These are phyloP conservation scores for Lyophyllum atratum DNA, from an alignment of 768 basidiomycete genomes.

Conservation along the genomic window DNA sequence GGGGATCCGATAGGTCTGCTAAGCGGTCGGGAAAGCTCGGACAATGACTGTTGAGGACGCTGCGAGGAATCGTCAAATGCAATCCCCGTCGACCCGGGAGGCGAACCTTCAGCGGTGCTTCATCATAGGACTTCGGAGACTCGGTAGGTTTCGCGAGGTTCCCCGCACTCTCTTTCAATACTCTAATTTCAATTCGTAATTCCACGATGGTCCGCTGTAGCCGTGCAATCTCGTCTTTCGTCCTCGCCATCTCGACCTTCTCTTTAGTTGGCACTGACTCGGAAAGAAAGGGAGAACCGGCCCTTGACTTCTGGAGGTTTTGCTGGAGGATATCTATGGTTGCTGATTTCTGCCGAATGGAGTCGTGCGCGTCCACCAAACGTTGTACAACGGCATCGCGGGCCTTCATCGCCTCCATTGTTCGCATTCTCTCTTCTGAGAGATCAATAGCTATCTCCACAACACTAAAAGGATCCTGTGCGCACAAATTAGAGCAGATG, in stretches of 20 bases:
- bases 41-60: slow-evolving; percentile 1
- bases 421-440: slow-evolving; percentile 51
- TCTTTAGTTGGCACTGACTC: slow-evolving; percentile 6
- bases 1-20: slow-evolving; percentile 5
- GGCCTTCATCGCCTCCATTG: slow-evolving; percentile 59
- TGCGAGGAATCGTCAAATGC: slow-evolving; percentile 1
- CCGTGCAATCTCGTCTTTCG: slow-evolving; percentile 38
- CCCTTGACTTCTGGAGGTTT: slow-evolving; percentile 17
- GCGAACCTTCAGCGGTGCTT: slow-evolving; percentile 30
- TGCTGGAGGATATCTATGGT: slow-evolving; percentile 48
- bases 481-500: neutral
- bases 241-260: slow-evolving; percentile 25
- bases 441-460: slow-evolving; percentile 58
- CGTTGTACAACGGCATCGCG: slow-evolving; percentile 63
- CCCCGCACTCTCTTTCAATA: slow-evolving; percentile 28
- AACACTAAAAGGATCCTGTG: slow-evolving; percentile 45
- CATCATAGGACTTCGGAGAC: slow-evolving; percentile 42
- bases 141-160: slow-evolving; percentile 25
- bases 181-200: slow-evolving; percentile 36
- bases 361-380: slow-evolving; percentile 59
- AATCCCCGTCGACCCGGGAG: neutral
- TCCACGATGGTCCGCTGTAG: slow-evolving; percentile 41
- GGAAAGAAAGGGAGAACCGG: slow-evolving; percentile 7
- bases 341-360: slow-evolving; percentile 61
- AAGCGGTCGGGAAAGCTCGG: slow-evolving; percentile 1